Evolutionary conservation across 2,329 filamentous ascomycete genomes (phyloP).

Genomic region (Diaporthe batatas): DNA sequence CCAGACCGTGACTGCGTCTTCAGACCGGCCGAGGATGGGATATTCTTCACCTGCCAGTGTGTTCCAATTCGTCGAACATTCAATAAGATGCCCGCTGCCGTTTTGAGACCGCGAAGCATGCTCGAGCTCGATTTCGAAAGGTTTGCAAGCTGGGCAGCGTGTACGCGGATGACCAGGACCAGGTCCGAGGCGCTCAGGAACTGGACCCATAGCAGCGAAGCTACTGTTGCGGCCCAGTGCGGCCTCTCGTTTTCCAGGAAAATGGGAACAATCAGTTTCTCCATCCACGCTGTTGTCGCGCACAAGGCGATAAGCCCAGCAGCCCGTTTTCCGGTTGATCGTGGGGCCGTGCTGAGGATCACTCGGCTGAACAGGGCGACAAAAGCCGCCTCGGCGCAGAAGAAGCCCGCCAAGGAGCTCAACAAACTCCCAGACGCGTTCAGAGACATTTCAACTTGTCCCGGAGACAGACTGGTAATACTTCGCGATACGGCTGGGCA

Average conservation of each 20-base stretch:
- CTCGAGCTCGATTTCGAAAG: neutral
- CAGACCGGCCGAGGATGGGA: neutral
- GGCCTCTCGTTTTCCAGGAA: neutral
- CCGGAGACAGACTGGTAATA: neutral
- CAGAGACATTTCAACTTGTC: neutral
- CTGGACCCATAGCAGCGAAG: constrained; percentile 33
- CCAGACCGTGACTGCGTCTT: neutral
- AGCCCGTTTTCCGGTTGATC: neutral
- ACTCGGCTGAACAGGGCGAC: neutral
- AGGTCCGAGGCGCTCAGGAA: constrained; percentile 32
- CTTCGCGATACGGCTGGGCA: too few relatives aligned
- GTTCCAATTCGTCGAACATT: constrained; percentile 21
- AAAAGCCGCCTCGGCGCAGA: neutral
- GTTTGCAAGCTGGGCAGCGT: neutral
- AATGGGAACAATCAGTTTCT: neutral
- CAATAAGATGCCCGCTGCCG: neutral
- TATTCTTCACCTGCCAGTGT: constrained; percentile 21
- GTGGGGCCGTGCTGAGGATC: neutral
- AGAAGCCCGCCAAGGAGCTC: neutral
- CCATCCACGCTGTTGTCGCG: neutral
- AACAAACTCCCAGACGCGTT: neutral
- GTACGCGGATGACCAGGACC: neutral
- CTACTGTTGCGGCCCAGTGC: constrained; percentile 30
- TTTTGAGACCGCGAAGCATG: neutral
- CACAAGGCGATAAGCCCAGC: neutral